phyloP scores from a whole-genome alignment of 2,329 filamentous ascomycete genomes.

The Trichoderma polysporum region DNA sequence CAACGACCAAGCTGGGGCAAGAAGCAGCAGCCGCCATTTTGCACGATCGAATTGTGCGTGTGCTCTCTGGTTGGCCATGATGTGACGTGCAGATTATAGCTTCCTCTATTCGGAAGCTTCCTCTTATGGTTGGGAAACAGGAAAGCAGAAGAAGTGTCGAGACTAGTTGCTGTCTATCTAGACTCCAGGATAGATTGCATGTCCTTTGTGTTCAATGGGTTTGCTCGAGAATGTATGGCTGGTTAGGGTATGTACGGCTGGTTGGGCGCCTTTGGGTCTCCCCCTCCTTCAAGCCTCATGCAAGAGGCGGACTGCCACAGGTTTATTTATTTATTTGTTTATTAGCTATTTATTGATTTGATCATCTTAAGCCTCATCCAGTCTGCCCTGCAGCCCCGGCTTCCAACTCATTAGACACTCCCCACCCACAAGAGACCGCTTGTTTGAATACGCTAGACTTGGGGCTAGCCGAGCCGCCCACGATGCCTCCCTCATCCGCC shows the following conservation, averaged over 20 bases:
- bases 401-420: conserved; percentile 6
- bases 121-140: background rate
- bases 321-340: background rate
- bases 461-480: conserved; percentile 13
- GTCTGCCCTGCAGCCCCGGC: conserved; percentile 14
- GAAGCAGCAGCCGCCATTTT: conserved; percentile 48
- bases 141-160: background rate
- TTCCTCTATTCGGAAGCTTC: background rate
- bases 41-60: conserved; percentile 54
- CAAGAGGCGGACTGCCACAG: background rate
- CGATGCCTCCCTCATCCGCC: conserved; percentile 14
- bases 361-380: conserved; percentile 10
- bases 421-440: conserved; percentile 13
- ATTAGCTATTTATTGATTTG: background rate
- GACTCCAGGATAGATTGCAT: background rate
- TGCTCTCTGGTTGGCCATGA: conserved; percentile 46
- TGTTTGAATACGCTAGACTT: conserved; percentile 17
- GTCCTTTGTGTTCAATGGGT: background rate
- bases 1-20: conserved; percentile 51
- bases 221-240: conserved; percentile 4
- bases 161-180: conserved; percentile 1
- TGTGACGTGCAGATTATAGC: background rate
- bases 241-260: conserved; percentile 5
- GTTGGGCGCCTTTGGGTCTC: conserved; percentile 1
- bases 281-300: background rate